These are phyloP conservation scores for Clitopilus hobsonii DNA, from an alignment of 768 basidiomycete genomes.

Conservation along the genomic window DNA sequence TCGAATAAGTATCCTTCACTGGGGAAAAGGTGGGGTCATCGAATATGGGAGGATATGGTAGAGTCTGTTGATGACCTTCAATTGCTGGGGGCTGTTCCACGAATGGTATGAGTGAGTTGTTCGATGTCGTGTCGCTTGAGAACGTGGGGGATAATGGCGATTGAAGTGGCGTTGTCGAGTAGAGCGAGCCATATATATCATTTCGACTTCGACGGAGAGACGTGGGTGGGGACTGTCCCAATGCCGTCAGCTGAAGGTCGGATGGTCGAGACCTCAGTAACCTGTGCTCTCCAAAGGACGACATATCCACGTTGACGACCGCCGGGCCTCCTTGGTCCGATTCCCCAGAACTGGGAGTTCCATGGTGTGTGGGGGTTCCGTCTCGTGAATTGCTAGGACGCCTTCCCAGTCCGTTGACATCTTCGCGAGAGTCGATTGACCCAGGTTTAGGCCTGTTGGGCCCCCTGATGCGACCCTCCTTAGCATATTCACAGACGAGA, in stretches of 20 bases:
- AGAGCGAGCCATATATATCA: background rate
- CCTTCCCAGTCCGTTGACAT: background rate
- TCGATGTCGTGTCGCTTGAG: background rate
- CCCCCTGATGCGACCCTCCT: conserved; percentile 60
- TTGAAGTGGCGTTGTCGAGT: background rate
- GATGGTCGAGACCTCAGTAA: background rate
- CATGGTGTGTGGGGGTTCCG: background rate
- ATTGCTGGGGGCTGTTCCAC: background rate
- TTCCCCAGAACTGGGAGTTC: background rate
- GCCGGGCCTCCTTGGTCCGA: background rate
- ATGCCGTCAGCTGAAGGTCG: background rate
- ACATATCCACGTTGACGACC: background rate
- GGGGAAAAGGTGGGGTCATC: too few relatives aligned
- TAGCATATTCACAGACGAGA: conserved; percentile 60
- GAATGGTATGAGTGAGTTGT: background rate
- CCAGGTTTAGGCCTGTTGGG: conserved; percentile 51
- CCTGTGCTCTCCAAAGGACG: background rate
- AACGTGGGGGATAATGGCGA: background rate
- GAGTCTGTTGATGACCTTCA: too few relatives aligned
- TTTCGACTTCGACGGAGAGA: background rate
- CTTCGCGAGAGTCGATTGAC: background rate
- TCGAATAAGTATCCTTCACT: too few relatives aligned
- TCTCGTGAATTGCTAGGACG: background rate
- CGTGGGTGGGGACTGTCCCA: background rate
- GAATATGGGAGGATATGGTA: too few relatives aligned